phyloP scores from a whole-genome alignment of 768 basidiomycete genomes.

The Tylopilus vinaceipallidus region DNA sequence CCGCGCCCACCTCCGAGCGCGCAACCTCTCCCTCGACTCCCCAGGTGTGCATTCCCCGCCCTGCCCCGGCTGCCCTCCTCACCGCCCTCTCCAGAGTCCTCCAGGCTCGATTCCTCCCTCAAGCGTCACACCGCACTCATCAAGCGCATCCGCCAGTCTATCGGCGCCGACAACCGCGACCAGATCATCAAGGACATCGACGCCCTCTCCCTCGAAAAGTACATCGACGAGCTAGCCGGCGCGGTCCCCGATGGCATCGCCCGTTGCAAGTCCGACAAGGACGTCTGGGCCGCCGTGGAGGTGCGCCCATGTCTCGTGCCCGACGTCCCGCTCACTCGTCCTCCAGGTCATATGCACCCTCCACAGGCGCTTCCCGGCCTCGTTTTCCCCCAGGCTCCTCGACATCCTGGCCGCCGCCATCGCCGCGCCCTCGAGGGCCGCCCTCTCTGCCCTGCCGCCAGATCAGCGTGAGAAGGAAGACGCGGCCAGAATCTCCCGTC shows the following conservation, averaged over 20 bases:
- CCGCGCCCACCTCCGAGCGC: slow-evolving; percentile 55
- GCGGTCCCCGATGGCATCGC: slow-evolving; percentile 83
- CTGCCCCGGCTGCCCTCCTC: slow-evolving; percentile 1
- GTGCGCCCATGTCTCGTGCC: slow-evolving; percentile 41
- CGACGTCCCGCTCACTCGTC: slow-evolving; percentile 1
- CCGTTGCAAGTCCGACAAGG: slow-evolving; percentile 90
- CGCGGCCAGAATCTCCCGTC: slow-evolving; percentile 67
- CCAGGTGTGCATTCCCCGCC: slow-evolving; percentile 46
- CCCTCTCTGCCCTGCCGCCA: slow-evolving; percentile 53
- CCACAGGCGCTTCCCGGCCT: slow-evolving; percentile 80
- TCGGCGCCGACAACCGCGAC: slow-evolving; percentile 79
- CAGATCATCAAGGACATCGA: slow-evolving; percentile 92
- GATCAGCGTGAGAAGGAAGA: slow-evolving; percentile 96
- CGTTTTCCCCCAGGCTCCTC: slow-evolving; percentile 74
- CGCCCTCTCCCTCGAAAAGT: slow-evolving; percentile 88
- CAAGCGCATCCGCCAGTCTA: slow-evolving; percentile 85
- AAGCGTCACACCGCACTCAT: slow-evolving; percentile 96
- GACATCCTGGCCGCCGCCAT: slow-evolving; percentile 56
- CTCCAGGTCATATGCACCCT: slow-evolving; percentile 83
- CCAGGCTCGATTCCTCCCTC: slow-evolving; percentile 88
- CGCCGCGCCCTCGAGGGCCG: slow-evolving; percentile 54
- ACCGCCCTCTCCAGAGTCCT: slow-evolving; percentile 47
- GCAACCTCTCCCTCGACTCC: slow-evolving; percentile 49
- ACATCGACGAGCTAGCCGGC: slow-evolving; percentile 89
- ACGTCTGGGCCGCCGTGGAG: slow-evolving; percentile 90